Evolutionary conservation across 306 rosid species (phyloP).

Genomic region (Quercus suber): DNA sequence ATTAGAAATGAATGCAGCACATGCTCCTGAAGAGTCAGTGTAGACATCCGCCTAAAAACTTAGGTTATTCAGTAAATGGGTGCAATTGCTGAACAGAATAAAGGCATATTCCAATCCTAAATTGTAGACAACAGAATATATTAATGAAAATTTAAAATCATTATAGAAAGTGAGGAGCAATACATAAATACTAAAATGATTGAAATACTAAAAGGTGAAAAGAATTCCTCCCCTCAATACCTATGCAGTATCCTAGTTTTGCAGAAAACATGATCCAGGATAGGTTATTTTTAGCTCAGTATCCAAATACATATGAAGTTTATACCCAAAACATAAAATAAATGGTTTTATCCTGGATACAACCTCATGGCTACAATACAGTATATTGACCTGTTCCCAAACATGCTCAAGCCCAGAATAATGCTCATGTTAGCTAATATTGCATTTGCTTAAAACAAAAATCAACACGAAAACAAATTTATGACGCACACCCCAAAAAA

Average conservation of each 20-base stretch:
- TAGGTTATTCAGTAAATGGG: slow-evolving; percentile 18
- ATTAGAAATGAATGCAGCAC: slow-evolving; percentile 84
- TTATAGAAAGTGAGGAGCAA: not conserved
- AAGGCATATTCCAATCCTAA: slow-evolving; percentile 11
- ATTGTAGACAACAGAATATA: not conserved
- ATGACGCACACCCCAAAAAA: not conserved
- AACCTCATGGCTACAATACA: not conserved
- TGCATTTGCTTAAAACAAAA: not conserved
- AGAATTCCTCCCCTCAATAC: not conserved
- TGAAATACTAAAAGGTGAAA: not conserved
- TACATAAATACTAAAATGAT: not conserved
- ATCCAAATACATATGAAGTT: not conserved
- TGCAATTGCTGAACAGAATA: slow-evolving; percentile 4
- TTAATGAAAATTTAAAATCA: not conserved
- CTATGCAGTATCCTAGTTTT: not conserved
- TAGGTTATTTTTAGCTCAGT: not conserved
- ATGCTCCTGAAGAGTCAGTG: slow-evolving; percentile 76
- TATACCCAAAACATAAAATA: too few relatives aligned
- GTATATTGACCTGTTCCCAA: not conserved
- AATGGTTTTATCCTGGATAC: too few relatives aligned
- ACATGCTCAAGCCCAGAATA: not conserved
- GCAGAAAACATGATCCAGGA: not conserved
- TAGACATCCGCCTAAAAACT: slow-evolving; percentile 76
- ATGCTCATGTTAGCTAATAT: not conserved
- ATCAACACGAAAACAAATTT: not conserved